Evolutionary conservation across 306 rosid genomes (phyloP).

Genomic region (Cercis canadensis): DNA sequence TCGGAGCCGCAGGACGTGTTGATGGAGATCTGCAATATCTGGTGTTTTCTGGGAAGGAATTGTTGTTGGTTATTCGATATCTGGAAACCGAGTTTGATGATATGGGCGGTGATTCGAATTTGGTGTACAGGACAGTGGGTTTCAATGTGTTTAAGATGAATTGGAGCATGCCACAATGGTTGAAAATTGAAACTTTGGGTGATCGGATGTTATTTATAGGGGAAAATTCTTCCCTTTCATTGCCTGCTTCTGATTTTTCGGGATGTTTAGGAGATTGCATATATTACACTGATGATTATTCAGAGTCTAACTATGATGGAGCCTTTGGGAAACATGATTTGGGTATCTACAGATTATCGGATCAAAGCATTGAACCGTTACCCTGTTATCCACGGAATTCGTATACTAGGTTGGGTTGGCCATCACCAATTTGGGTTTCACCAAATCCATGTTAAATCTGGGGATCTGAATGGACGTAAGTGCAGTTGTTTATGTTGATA

Average conservation of each 20-base stretch:
- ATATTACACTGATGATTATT: slow-evolving; percentile 73
- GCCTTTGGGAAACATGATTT: slow-evolving; percentile 59
- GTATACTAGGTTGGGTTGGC: slow-evolving; percentile 41
- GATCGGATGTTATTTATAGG: slow-evolving; percentile 64
- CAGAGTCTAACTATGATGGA: slow-evolving; percentile 55
- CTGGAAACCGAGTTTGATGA: slow-evolving; percentile 44
- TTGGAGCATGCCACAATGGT: slow-evolving; percentile 52
- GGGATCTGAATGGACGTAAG: slow-evolving; percentile 14
- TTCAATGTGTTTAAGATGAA: slow-evolving; percentile 63
- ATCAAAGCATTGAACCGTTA: slow-evolving; percentile 51
- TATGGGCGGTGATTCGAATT: neutral
- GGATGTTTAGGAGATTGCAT: slow-evolving; percentile 60
- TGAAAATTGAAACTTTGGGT: slow-evolving; percentile 52
- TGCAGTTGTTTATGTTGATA: slow-evolving; percentile 5
- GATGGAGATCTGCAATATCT: slow-evolving; percentile 58
- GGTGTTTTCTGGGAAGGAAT: slow-evolving; percentile 55
- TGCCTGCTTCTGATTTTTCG: slow-evolving; percentile 55
- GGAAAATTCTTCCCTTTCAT: slow-evolving; percentile 59
- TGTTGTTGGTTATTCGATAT: slow-evolving; percentile 54
- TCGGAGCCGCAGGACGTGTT: slow-evolving; percentile 23
- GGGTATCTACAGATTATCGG: slow-evolving; percentile 60
- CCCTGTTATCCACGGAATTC: slow-evolving; percentile 54
- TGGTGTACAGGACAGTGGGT: slow-evolving; percentile 54
- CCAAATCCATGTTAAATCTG: slow-evolving; percentile 61
- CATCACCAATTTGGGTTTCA: slow-evolving; percentile 70